Evolutionary conservation across 176 grass and related monocot species (phyloP), one percentile per base, ranked within the genome.

Genomic region (Panicum miliaceum): DNA sequence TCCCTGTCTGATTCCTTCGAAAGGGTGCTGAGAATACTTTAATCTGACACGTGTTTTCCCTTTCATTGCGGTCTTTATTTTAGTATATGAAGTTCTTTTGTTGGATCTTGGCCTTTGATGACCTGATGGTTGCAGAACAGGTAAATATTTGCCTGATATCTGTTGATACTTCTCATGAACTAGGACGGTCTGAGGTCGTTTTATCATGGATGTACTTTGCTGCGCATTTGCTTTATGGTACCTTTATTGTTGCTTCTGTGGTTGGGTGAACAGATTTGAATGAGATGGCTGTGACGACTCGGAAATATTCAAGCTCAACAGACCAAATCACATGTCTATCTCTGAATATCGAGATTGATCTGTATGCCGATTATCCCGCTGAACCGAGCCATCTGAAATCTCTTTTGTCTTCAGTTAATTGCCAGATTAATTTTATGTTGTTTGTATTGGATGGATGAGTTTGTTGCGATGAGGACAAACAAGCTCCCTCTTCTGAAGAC

Each of bases 401-500:
- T 26, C 8, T 25, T 26, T 26, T 1, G 7, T 5, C 3, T 8
- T 19, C 16, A 53, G 0, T 19, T 53, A 20, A 2, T 53, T 6
- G 19, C 3, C 47, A 12, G 19, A 56, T 22, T 23, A 6, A 58
- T 23, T 3, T 3, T n/a, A n/a, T n/a, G n/a, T n/a, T 58, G 6
- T 23, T 58, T n/a, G 16, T 19, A 3, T 53, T 19, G 16, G 14
- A 15, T 50, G 45, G 22, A 23, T 40, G 74, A 82, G 29, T 26
- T 25, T 60, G 19, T 80, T 89, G 67, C 88, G 2, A 94, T 97
- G 88, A 90, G 80, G 94, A 94, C 62, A 97, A 70, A 25, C 47
- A 86, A 94, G 94, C 94, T 94, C 92, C 94, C 94, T 97, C 94
- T 97, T 86, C 94, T 94, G 94, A 94, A 81, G 2, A 35, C 62